These are phyloP conservation scores for Passalora sequoiae DNA, from an alignment of 2,329 filamentous ascomycete genomes.

Conservation along the genomic window DNA sequence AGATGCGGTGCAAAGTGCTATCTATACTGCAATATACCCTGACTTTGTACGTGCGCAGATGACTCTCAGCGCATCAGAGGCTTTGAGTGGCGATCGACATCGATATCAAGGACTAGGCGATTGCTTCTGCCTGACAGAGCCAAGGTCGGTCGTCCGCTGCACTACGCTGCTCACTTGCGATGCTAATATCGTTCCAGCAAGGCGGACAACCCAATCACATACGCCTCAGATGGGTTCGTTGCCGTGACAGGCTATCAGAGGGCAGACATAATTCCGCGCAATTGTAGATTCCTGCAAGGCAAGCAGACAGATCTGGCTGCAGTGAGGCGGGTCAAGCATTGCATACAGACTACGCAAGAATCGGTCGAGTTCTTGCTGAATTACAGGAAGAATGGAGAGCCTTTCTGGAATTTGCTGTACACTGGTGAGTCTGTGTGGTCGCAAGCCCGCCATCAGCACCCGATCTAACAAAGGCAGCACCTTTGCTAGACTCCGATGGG, in stretches of 20 bases:
- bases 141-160: constrained; percentile 27
- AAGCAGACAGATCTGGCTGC: constrained; percentile 42
- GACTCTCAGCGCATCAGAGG: constrained; percentile 42
- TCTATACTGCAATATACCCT: constrained; percentile 44
- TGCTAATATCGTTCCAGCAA: constrained; percentile 19
- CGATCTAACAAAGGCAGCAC: constrained; percentile 38
- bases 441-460: no score
- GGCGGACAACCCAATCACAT: constrained; percentile 49
- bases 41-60: constrained; percentile 52
- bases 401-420: constrained; percentile 56
- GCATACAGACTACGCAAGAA: constrained; percentile 42
- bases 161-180: constrained; percentile 2
- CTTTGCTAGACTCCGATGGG: constrained; percentile 47
- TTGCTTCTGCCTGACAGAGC: constrained; percentile 56
- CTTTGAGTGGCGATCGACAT: constrained; percentile 40
- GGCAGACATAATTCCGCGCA: constrained; percentile 46
- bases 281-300: constrained; percentile 50
- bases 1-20: constrained; percentile 11
- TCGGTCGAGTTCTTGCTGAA: constrained; percentile 50
- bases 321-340: constrained; percentile 40
- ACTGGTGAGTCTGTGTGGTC: not conserved
- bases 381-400: constrained; percentile 47
- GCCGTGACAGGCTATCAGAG: constrained; percentile 48
- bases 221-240: constrained; percentile 50
- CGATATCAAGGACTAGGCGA: constrained; percentile 53